These are phyloP conservation scores for Trypethelium eluteriae DNA, from an alignment of 495 filamentous ascomycete species.

Conservation along the genomic window DNA sequence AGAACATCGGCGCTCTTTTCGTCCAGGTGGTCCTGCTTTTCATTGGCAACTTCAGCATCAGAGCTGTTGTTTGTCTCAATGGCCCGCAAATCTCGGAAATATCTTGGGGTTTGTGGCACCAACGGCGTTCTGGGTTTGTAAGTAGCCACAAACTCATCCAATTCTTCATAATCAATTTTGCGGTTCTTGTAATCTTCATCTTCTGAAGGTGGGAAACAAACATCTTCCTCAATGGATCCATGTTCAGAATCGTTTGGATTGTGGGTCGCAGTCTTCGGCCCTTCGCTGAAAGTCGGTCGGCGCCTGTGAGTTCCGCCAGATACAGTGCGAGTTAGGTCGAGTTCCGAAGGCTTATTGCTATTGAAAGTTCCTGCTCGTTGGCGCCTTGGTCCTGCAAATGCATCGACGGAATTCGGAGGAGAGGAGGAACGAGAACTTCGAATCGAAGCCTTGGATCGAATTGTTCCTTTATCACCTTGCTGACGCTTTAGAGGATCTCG, in stretches of 20 bases:
- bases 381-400: conserved; percentile 64
- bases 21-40: not conserved
- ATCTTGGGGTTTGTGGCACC: not conserved
- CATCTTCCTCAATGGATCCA: conserved; percentile 64
- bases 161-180: conserved; percentile 76
- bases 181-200: conserved; percentile 50
- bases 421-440: conserved; percentile 59
- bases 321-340: conserved; percentile 57
- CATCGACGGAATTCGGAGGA: conserved; percentile 93
- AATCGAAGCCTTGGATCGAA: not conserved
- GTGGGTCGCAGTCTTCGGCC: conserved; percentile 40
- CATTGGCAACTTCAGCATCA: conserved; percentile 8
- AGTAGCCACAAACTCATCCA: conserved; percentile 71
- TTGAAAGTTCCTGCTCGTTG: conserved; percentile 60
- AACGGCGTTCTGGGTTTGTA: not conserved
- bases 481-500: conserved; percentile 26
- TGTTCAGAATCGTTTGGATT: conserved; percentile 39
- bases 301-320: conserved; percentile 58
- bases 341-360: conserved; percentile 48
- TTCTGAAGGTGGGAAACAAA: conserved; percentile 64
- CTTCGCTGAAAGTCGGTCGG: conserved; percentile 57
- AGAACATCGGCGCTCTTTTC: conserved; percentile 1
- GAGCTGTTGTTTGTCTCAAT: not conserved
- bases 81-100: conserved; percentile 4
- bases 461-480: conserved; percentile 36